phyloP scores from a whole-genome alignment of 78 protist genomes.

The Guillardia theta region DNA sequence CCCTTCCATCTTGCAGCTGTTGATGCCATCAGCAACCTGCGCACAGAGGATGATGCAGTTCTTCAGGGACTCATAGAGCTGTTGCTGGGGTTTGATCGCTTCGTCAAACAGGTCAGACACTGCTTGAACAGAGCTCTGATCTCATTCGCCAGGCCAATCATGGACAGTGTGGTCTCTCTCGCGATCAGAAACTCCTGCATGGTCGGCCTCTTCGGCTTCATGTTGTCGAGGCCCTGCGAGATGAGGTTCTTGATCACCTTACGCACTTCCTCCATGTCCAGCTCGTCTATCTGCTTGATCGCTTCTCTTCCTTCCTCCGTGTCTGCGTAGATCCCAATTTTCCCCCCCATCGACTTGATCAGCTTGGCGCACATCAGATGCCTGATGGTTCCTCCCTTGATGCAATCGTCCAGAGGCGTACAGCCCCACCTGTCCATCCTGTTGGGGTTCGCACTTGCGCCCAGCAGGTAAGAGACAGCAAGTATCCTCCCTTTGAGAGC shows the following conservation, averaged over 20 bases:
- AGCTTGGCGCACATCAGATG: background rate
- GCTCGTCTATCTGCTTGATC: background rate
- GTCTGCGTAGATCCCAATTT: background rate
- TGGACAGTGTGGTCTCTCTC: background rate
- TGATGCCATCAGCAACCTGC: no score
- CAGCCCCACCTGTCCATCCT: background rate
- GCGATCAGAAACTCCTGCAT: background rate
- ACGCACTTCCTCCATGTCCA: background rate
- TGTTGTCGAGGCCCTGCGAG: background rate
- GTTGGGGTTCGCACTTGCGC: background rate
- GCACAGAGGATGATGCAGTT: background rate
- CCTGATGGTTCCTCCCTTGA: background rate
- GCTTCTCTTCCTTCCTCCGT: background rate
- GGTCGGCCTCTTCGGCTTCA: background rate
- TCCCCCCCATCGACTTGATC: background rate
- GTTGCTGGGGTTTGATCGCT: no score
- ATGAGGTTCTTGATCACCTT: background rate
- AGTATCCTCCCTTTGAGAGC: background rate
- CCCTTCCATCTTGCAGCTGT: background rate
- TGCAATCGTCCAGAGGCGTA: background rate
- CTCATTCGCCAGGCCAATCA: background rate
- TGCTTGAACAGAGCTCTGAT: background rate
- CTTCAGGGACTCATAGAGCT: background rate
- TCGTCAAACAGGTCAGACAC: background rate
- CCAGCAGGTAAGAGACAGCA: conserved; percentile 17